Evolutionary conservation across 495 filamentous ascomycete genomes (phyloP).

Genomic region (Lichenothelia convexa): DNA sequence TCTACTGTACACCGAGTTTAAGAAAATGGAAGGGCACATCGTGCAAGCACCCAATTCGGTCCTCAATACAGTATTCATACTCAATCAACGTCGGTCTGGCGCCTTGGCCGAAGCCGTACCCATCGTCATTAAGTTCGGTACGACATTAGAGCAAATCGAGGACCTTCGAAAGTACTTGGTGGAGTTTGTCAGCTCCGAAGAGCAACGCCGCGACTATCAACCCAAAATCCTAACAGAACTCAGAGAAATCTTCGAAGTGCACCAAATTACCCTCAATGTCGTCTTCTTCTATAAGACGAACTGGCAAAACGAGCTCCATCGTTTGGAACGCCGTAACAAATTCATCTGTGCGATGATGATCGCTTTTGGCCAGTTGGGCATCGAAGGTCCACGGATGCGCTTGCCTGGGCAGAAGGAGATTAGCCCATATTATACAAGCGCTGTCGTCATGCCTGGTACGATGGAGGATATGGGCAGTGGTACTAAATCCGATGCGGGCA

Average conservation of each 20-base stretch:
- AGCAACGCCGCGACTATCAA: conserved; percentile 90
- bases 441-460: no score
- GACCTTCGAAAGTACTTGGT: conserved; percentile 65
- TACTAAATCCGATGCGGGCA: conserved; percentile 19
- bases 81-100: conserved; percentile 83
- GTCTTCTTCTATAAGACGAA: conserved; percentile 97
- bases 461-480: conserved; percentile 27
- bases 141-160: conserved; percentile 70
- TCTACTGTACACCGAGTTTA: conserved; percentile 92
- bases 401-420: conserved; percentile 46
- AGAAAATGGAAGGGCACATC: conserved; percentile 92
- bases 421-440: conserved; percentile 42
- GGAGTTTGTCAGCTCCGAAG: conserved; percentile 66
- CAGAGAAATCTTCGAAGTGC: conserved; percentile 41
- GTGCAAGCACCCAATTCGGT: conserved; percentile 93
- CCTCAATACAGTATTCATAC: conserved; percentile 80
- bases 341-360: conserved; percentile 90
- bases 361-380: conserved; percentile 65
- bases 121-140: conserved; percentile 75
- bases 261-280: conserved; percentile 72
- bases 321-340: conserved; percentile 79
- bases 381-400: conserved; percentile 68
- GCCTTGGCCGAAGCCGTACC: conserved; percentile 75
- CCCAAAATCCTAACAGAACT: conserved; percentile 81
- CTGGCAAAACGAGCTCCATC: conserved; percentile 83